phyloP scores from a whole-genome alignment of 2,329 filamentous ascomycete species.

The Escovopsis weberi region DNA sequence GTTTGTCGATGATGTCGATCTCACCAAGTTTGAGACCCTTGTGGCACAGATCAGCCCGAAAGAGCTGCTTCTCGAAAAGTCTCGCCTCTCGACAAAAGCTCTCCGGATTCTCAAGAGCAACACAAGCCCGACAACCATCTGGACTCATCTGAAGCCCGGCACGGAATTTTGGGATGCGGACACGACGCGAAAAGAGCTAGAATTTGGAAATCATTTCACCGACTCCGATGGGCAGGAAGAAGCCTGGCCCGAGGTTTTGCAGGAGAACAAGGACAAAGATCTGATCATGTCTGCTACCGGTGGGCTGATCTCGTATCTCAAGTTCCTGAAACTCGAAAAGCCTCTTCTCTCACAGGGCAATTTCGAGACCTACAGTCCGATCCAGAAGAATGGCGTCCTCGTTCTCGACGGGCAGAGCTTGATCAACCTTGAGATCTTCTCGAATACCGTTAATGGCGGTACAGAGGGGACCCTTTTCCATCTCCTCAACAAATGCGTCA shows the following conservation, averaged over 20 bases:
- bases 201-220: slow-evolving; percentile 65
- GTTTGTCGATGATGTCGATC: slow-evolving; percentile 79
- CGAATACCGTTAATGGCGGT: slow-evolving; percentile 81
- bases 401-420: slow-evolving; percentile 91
- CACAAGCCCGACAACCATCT: slow-evolving; percentile 80
- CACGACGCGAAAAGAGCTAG: slow-evolving; percentile 65
- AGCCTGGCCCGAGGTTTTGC: slow-evolving; percentile 61
- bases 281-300: slow-evolving; percentile 82
- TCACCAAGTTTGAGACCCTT: slow-evolving; percentile 95
- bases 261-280: slow-evolving; percentile 61
- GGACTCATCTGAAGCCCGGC: slow-evolving; percentile 79
- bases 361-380: slow-evolving; percentile 84
- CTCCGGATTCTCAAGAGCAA: slow-evolving; percentile 93
- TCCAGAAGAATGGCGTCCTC: slow-evolving; percentile 76
- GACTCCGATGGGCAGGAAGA: slow-evolving; percentile 41
- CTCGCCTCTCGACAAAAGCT: slow-evolving; percentile 71
- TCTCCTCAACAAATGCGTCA: slow-evolving; percentile 86
- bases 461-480: slow-evolving; percentile 76
- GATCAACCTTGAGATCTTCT: slow-evolving; percentile 94
- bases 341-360: slow-evolving; percentile 80
- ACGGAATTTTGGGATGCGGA: slow-evolving; percentile 89
- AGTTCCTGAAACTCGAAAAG: slow-evolving; percentile 74
- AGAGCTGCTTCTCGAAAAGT: slow-evolving; percentile 82
- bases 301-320: slow-evolving; percentile 75
- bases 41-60: slow-evolving; percentile 83